phyloP scores from a whole-genome alignment of 106 monocot genomes.

The Posidonia australis region DNA sequence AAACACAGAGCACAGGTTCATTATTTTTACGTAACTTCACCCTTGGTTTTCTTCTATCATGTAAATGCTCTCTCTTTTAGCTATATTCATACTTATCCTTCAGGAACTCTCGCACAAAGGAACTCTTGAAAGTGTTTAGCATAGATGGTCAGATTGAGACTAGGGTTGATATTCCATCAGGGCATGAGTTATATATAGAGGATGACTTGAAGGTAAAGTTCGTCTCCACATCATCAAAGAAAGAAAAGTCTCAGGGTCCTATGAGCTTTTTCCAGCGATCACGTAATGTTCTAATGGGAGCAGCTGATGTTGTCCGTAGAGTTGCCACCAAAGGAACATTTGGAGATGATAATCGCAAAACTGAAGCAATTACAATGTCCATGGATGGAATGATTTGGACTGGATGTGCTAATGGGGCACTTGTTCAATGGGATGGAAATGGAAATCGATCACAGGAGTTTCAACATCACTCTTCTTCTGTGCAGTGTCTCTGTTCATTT shows the following conservation, averaged over 20 bases:
- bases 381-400: conserved; percentile 80
- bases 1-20: background rate
- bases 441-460: conserved; percentile 72
- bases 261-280: conserved; percentile 87
- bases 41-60: too few species aligned
- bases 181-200: conserved; percentile 39
- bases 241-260: conserved; percentile 74
- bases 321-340: conserved; percentile 75
- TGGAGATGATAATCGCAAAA: conserved; percentile 63
- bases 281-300: conserved; percentile 85
- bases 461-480: conserved; percentile 51
- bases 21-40: background rate
- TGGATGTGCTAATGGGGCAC: conserved; percentile 73
- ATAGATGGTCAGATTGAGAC: conserved; percentile 77
- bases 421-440: conserved; percentile 93
- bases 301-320: conserved; percentile 89
- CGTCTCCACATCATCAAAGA: conserved; percentile 48
- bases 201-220: conserved; percentile 78
- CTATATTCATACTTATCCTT: background rate
- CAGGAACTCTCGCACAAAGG: conserved; percentile 92
- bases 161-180: conserved; percentile 38
- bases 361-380: conserved; percentile 54
- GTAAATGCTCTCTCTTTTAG: too few species aligned
- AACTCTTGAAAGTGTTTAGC: conserved; percentile 78
- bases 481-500: conserved; percentile 65